These are phyloP conservation scores for Singerocomus inundabilis DNA, from an alignment of 1,284 basidiomycete genomes.

Conservation along the genomic window DNA sequence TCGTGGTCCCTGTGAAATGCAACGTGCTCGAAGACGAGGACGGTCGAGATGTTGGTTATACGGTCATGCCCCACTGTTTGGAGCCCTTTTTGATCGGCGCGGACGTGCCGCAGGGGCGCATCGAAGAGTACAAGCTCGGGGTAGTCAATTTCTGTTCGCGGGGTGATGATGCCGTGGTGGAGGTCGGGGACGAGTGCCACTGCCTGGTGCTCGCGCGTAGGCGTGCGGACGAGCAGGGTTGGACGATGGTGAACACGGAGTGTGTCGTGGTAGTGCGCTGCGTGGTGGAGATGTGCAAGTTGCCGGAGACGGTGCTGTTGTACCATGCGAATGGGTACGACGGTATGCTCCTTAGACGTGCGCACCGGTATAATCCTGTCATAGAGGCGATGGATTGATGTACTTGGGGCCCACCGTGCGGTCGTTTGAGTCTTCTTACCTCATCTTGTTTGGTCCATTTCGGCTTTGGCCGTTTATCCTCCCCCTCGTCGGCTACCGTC, in stretches of 20 bases:
- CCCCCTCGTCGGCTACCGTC: no score
- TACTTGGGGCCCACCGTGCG: no score
- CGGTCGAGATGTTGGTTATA: conserved; percentile 15
- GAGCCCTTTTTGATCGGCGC: conserved; percentile 16
- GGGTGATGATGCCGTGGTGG: neutral
- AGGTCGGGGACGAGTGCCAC: conserved; percentile 10
- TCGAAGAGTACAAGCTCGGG: conserved; percentile 12
- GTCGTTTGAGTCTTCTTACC: no score
- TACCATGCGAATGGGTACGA: conserved; percentile 8
- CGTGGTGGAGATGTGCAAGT: conserved; percentile 3
- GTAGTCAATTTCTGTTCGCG: conserved; percentile 13
- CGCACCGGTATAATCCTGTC: conserved; percentile 5
- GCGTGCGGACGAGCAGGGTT: conserved; percentile 12
- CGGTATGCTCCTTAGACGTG: neutral
- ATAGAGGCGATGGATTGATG: neutral
- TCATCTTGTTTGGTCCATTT: no score
- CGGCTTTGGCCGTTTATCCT: no score
- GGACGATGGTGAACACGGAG: conserved; percentile 20
- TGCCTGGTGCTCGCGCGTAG: conserved; percentile 13
- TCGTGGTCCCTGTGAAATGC: conserved; percentile 12
- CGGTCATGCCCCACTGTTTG: conserved; percentile 6
- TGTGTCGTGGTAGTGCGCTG: conserved; percentile 20
- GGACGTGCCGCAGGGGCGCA: conserved; percentile 1
- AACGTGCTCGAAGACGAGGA: conserved; percentile 13
- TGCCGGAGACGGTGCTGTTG: conserved; percentile 11